Base-by-base conservation (phyloP, 73 alveolate species). In the Tetrahymena borealis region DNA sequence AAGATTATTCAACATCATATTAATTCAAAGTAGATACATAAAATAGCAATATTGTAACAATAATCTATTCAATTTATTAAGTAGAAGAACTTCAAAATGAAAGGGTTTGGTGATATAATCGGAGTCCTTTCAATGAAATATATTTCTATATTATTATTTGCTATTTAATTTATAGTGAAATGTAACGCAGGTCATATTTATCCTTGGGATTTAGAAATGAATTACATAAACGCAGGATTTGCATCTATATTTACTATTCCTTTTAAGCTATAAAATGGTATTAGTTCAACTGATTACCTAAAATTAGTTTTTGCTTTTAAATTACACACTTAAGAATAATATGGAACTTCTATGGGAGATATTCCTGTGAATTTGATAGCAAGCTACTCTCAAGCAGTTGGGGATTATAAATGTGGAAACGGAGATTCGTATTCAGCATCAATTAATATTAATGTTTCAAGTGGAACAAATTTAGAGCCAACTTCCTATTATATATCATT, bases 161-260 rank as follows among this genome's bases (percentile, higher is more conserved):
- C 28, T 18, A 24, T 15, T 60, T 18, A 24, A n/a, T 35, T 60
- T 60, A 13, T 60, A 4, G 85, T 13, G 0, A 28, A 60, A n/a
- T 60, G 85, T 6, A 60, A 15, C n/a, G 85, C 85, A n/a, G 43
- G 91, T 6, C 91, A 35, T 36, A 79, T 79, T 79, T 36, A 79
- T 12, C 90, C 85, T 38, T 92, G 95, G 95, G 95, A 92, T 78
- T 11, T 92, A 10, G 3, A 78, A 7, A 32, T 92, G 32, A 91
- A 92, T 92, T 92, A 92, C 38, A 78, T 79, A 11, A 92, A 92
- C 39, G 92, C 95, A 13, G 95, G 95, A 33, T 92, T 39, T 37
- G 95, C 95, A 24, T 78, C 91, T 35, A 43, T 33, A 16, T 92
- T 92, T 92, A 92, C 95, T 11, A 38, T 92, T 11, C 92, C 95